These are phyloP conservation scores for Monosporascus sp. DNA, from an alignment of 2,329 filamentous ascomycete species.

Conservation along the genomic window DNA sequence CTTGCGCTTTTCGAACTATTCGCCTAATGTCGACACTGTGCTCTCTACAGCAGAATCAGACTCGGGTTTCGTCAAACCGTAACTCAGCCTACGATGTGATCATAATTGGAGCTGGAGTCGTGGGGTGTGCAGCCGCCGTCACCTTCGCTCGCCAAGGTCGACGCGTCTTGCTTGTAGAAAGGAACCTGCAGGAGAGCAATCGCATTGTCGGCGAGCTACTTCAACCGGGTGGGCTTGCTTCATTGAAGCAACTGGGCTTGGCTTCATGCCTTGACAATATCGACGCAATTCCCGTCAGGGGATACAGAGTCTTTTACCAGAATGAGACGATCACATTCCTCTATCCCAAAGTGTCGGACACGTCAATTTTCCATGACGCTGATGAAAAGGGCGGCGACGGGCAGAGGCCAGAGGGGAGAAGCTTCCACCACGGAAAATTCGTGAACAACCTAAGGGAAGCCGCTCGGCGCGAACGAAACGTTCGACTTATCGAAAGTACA, in stretches of 20 bases:
- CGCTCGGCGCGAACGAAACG: background rate
- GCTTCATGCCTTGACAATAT: slow-evolving; percentile 59
- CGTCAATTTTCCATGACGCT: too few relatives aligned
- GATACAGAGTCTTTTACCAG: slow-evolving; percentile 60
- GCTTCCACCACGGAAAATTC: slow-evolving; percentile 6
- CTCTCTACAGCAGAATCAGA: too few relatives aligned
- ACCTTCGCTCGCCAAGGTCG: slow-evolving; percentile 59
- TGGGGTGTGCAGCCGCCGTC: slow-evolving; percentile 59
- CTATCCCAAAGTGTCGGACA: slow-evolving; percentile 39
- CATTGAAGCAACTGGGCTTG: slow-evolving; percentile 56
- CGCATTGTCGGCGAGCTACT: slow-evolving; percentile 64
- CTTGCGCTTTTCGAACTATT: too few relatives aligned
- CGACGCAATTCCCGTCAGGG: slow-evolving; percentile 55
- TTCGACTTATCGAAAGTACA: slow-evolving; percentile 1
- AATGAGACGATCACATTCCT: slow-evolving; percentile 52
- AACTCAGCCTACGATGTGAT: background rate
- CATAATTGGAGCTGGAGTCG: slow-evolving; percentile 54
- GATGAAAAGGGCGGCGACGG: too few relatives aligned
- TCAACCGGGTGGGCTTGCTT: slow-evolving; percentile 61
- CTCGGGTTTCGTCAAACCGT: too few relatives aligned
- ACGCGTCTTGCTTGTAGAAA: slow-evolving; percentile 59
- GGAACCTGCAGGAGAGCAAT: slow-evolving; percentile 61
- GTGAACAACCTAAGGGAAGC: slow-evolving; percentile 4
- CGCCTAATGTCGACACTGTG: too few relatives aligned
- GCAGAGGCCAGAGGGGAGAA: background rate